Conservation (phyloP, 805 yeast species). For the Wickerhamomyces bisporus region DNA sequence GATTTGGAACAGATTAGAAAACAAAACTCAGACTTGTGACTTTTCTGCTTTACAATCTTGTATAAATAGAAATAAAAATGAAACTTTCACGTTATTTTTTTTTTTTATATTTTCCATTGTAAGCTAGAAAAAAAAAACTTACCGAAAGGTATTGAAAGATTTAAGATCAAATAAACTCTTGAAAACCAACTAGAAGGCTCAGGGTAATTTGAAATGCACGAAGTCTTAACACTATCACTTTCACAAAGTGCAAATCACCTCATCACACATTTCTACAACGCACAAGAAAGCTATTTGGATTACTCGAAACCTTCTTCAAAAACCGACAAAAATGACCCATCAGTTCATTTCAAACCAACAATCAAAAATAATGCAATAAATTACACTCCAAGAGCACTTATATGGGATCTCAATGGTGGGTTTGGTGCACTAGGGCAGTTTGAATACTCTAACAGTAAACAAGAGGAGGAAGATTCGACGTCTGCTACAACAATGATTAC, state of each 20-base stretch:
- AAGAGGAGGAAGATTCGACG: constrained; percentile 6
- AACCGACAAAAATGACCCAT: constrained; percentile 31
- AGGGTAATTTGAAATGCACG: constrained; percentile 47
- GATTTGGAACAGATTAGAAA: constrained; percentile 16
- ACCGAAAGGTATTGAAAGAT: too few species aligned
- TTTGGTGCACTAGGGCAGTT: constrained; percentile 59
- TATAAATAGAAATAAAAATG: too few species aligned
- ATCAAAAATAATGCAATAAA: constrained; percentile 37
- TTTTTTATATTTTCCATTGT: too few species aligned
- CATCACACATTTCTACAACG: constrained; percentile 75
- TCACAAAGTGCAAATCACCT: constrained; percentile 74
- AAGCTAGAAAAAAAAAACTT: too few species aligned
- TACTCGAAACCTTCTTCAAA: constrained; percentile 31
- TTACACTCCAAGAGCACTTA: constrained; percentile 74
- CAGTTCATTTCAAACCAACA: constrained; percentile 42
- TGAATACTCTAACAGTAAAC: constrained; percentile 35
- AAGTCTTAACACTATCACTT: constrained; percentile 64
- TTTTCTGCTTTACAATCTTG: too few species aligned
- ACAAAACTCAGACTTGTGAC: background rate
- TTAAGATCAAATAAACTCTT: too few species aligned
- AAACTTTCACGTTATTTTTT: too few species aligned
- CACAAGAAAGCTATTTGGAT: constrained; percentile 65
- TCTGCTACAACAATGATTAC: constrained; percentile 27
- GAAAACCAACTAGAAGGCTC: background rate
- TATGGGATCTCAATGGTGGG: constrained; percentile 82